These are phyloP conservation scores for Beauveria pseudobassiana DNA, from an alignment of 2,329 filamentous ascomycete genomes.

Conservation along the genomic window DNA sequence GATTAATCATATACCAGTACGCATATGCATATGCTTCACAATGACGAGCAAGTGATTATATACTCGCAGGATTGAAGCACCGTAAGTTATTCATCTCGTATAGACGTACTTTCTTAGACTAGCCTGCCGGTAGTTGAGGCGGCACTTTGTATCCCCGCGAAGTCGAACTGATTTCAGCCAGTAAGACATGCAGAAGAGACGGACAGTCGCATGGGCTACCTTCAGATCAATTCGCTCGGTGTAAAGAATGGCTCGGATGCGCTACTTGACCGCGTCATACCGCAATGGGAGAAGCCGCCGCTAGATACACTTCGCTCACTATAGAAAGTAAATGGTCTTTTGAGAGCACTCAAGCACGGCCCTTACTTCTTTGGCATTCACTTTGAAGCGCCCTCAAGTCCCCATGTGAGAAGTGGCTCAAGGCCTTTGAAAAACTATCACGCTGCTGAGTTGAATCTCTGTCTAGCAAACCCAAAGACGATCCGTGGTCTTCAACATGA, in stretches of 20 bases:
- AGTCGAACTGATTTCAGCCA: neutral
- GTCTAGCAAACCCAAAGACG: neutral
- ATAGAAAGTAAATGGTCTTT: neutral
- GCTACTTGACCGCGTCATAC: neutral
- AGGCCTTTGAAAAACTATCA: no score
- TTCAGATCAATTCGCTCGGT: neutral
- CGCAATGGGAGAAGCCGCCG: neutral
- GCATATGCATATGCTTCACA: neutral
- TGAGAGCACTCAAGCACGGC: no score
- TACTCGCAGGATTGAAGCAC: neutral
- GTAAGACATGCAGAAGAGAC: neutral
- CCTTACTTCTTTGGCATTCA: no score
- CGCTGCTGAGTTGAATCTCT: neutral
- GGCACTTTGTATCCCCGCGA: neutral
- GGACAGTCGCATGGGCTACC: neutral
- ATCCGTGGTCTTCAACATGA: neutral
- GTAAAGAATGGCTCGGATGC: neutral
- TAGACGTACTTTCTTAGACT: neutral
- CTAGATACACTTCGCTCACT: neutral
- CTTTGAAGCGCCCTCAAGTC: no score
- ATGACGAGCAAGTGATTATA: no score
- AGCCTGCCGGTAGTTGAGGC: neutral
- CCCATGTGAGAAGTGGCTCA: no score
- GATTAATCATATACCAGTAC: neutral
- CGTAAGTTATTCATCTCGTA: neutral